Evolutionary conservation across 352 stramenopile species (phyloP), one percentile per base, ranked within the genome.

Genomic region (Pythium biforme): DNA sequence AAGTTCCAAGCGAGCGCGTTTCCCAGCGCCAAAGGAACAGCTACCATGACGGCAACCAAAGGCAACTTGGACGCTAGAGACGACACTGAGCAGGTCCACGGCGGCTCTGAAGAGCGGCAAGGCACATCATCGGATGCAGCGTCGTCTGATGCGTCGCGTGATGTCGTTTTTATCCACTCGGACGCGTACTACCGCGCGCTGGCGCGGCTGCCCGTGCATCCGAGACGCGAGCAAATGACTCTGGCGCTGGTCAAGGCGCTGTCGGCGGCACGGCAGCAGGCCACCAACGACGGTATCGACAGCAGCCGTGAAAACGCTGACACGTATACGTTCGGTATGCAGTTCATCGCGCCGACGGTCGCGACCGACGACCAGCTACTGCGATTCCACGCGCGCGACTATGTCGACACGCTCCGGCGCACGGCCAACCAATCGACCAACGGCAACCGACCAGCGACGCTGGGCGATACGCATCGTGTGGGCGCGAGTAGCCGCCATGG

Each of bases 171-270:
- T n/a, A 59, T 77, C 48, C 64, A 74, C 59, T 77, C 70, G 17
- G 54, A 64, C 11, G 54, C 40, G 29, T 74, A 83, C 50, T 61
- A 74, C 17, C 59, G 71, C 11, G 66, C 59, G 25, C 48, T 83
- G n/a, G 33, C 48, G n/a, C 54, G 50, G 31, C 62, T 83, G 11
- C 73, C 75, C 0, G 64, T 86, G 14, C 73, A 86, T 34, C 61
- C 55, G 20, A 31, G 68, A 1, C 72, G 77, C 34, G 74, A 83
- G 49, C 53, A 61, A 40, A 83, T 80, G 77, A 81, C 74, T 27
- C 53, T 83, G 12, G 66, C 68, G n/a, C 59, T 86, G 51, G 59
- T 78, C 0, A 49, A 64, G 22, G 67, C 69, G 25, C 59, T 77
- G 10, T 48, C 55, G 12, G 20, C 19, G 3, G 37, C 37, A 14